Evolutionary conservation across 2,329 filamentous ascomycete species (phyloP).

Genomic region (Botrytis deweyae): DNA sequence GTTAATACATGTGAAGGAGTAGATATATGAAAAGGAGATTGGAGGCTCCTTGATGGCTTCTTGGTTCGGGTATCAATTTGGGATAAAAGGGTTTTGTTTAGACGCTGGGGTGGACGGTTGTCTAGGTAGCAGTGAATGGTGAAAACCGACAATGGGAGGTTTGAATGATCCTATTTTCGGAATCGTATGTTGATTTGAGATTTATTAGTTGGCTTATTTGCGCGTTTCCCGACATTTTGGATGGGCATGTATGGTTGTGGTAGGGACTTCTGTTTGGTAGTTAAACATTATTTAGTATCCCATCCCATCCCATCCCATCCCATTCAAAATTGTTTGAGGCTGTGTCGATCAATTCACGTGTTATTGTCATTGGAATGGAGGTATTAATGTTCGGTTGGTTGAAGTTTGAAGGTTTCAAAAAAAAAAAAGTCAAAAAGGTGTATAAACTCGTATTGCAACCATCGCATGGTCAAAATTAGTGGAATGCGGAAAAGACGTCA

Average conservation of each 20-base stretch:
- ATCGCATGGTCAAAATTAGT: neutral
- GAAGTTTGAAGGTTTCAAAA: neutral
- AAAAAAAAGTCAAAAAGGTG: neutral
- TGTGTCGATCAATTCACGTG: slow-evolving; percentile 3
- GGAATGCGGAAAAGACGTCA: slow-evolving; percentile 17
- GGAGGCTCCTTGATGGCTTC: neutral
- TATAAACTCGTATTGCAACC: slow-evolving; percentile 1
- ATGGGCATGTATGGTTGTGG: neutral
- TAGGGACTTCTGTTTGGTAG: no score
- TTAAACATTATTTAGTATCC: neutral
- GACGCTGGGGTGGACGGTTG: neutral
- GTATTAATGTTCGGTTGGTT: neutral
- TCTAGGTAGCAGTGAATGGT: neutral
- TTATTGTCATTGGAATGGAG: neutral
- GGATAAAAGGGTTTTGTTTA: neutral
- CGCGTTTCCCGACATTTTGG: neutral
- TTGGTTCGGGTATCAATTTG: neutral
- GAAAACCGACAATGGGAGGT: neutral
- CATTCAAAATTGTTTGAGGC: neutral
- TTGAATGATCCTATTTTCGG: neutral
- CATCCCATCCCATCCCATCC: neutral
- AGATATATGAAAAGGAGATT: slow-evolving; percentile 6
- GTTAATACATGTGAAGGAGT: neutral
- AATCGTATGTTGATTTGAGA: neutral
- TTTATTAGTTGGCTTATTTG: neutral